Evolutionary conservation across 1,284 basidiomycete species (phyloP).

Genomic region (Pseudozyma pruni): DNA sequence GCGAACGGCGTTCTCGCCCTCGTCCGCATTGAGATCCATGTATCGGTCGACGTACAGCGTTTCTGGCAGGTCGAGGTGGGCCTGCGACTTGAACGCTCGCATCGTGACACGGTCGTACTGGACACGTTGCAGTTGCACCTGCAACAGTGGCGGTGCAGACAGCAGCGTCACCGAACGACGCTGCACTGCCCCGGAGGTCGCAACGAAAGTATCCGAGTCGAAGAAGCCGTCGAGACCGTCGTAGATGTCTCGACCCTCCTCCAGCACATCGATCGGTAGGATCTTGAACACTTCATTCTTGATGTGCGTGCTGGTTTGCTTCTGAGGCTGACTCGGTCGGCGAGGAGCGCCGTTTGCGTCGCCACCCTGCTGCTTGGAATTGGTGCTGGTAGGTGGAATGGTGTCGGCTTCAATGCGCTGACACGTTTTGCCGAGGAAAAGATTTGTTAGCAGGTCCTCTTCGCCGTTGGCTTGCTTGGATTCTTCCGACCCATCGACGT

Average conservation of each 20-base stretch:
- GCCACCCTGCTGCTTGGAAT: constrained; percentile 1
- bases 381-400: background rate
- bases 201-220: constrained; percentile 81
- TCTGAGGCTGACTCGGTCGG: constrained; percentile 29
- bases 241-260: constrained; percentile 87
- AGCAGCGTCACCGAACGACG: constrained; percentile 88
- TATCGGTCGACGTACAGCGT: constrained; percentile 92
- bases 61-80: constrained; percentile 89
- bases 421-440: constrained; percentile 60
- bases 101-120: constrained; percentile 92
- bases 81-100: constrained; percentile 93
- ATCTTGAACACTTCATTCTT: constrained; percentile 93
- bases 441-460: constrained; percentile 40
- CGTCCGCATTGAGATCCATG: constrained; percentile 75
- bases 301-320: constrained; percentile 73
- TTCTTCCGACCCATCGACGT: constrained; percentile 22
- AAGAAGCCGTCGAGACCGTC: constrained; percentile 94
- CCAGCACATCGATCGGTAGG: constrained; percentile 88
- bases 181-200: constrained; percentile 82
- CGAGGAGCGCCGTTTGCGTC: constrained; percentile 4
- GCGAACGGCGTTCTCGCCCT: constrained; percentile 71
- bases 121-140: constrained; percentile 94
- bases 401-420: constrained; percentile 51
- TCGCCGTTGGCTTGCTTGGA: background rate
- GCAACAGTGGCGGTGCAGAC: constrained; percentile 86